Conservation (phyloP, 2,329 filamentous ascomycete genomes). For the Penicillium occitanis region DNA sequence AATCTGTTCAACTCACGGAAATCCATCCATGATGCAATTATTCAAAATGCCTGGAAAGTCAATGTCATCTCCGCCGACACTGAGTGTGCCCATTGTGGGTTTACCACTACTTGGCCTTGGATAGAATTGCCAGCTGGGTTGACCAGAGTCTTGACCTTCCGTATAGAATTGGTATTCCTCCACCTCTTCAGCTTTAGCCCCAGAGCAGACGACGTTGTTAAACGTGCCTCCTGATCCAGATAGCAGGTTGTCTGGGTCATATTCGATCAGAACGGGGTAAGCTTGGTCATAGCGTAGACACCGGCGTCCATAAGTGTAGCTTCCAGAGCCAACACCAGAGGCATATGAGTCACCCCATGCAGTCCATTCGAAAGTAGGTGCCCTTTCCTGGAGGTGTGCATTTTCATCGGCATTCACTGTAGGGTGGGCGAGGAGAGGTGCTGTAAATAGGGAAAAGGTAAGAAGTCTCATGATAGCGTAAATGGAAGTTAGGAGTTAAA, state of each 20-base stretch:
- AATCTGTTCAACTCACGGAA: conserved; percentile 6
- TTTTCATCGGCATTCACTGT: neutral
- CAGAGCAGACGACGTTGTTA: conserved; percentile 13
- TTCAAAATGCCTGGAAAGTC: conserved; percentile 10
- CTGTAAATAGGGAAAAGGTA: conserved; percentile 8
- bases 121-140: conserved; percentile 8
- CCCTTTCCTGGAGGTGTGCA: neutral
- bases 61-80: conserved; percentile 11
- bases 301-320: conserved; percentile 6
- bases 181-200: conserved; percentile 9
- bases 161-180: conserved; percentile 7
- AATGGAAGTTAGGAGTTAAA: neutral
- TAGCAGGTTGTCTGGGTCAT: conserved; percentile 10
- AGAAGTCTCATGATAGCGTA: conserved; percentile 4
- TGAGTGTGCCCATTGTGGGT: conserved; percentile 7
- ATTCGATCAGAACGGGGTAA: conserved; percentile 8
- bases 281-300: conserved; percentile 15
- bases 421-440: conserved; percentile 10
- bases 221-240: neutral
- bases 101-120: conserved; percentile 8
- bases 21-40: conserved; percentile 15
- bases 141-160: conserved; percentile 1
- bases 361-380: conserved; percentile 13
- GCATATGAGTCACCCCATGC: conserved; percentile 11
- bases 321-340: conserved; percentile 14